Evolutionary conservation across 345 rosid species (phyloP).

Genomic region (Syzygium aromaticum): DNA sequence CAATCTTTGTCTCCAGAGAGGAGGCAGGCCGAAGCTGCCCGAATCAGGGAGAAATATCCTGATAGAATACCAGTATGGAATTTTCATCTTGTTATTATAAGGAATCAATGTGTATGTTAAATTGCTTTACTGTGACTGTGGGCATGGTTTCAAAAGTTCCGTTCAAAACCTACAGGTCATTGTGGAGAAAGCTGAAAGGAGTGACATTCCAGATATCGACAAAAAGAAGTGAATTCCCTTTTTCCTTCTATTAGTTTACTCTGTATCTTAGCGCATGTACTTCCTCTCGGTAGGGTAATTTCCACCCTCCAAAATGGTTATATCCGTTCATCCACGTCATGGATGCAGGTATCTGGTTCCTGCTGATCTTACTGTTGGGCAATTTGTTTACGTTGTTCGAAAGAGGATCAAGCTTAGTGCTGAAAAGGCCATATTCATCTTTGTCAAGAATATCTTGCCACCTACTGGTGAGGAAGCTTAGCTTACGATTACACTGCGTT

Average conservation of each 20-base stretch:
- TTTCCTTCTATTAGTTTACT: neutral
- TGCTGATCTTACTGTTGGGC: slow-evolving; percentile 63
- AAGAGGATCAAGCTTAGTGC: slow-evolving; percentile 68
- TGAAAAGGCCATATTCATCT: slow-evolving; percentile 60
- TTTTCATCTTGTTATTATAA: neutral
- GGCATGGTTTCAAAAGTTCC: neutral
- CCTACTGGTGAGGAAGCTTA: slow-evolving; percentile 39
- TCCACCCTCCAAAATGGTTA: neutral
- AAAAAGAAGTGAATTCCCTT: slow-evolving; percentile 31
- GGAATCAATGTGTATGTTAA: neutral
- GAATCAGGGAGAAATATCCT: slow-evolving; percentile 68
- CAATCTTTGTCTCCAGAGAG: slow-evolving; percentile 23
- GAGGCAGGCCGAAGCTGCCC: slow-evolving; percentile 61
- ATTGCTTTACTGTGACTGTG: neutral
- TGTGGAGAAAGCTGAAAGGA: slow-evolving; percentile 44
- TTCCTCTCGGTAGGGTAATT: neutral
- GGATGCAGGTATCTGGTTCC: slow-evolving; percentile 49
- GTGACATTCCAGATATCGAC: slow-evolving; percentile 41
- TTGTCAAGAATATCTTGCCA: slow-evolving; percentile 54
- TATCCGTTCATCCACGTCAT: neutral
- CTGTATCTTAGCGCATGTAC: neutral
- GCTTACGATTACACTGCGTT: neutral
- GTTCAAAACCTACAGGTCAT: slow-evolving; percentile 18
- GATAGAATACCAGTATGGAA: slow-evolving; percentile 60
- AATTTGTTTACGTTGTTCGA: slow-evolving; percentile 57